Base-by-base conservation (phyloP, 192 early-diverging fungal genomes). In the Rhizophlyctis rosea region DNA sequence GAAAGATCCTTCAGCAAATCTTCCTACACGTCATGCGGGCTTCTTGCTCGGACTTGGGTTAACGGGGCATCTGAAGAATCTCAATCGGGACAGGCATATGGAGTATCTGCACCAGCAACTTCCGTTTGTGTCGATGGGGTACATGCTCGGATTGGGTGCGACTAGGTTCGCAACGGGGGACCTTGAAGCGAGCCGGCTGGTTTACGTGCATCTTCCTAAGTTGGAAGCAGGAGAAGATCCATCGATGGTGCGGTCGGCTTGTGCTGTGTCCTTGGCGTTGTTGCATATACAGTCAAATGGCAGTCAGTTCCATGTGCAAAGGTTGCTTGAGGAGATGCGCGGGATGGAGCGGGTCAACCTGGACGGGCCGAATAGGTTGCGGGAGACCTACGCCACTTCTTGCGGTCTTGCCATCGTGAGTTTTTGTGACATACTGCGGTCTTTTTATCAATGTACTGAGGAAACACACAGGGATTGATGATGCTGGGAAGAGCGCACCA, bases 381-480 rank as follows among this genome's bases (percentile, higher is more conserved):
- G 55, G 25, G 76, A 72, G 49, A 66, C 34, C n/a, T 73, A 69
- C 39, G 34, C 66, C 33, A 55, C 74, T 34, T 64, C 69, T 3
- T 72, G 73, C 65, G 95, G 95, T 1, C 87, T 96, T 65, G 83
- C 90, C 0, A 69, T 97, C 34, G 94, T 93, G 2, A 80, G 94
- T 25, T n/a, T n/a, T n/a, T n/a, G n/a, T n/a, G n/a, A n/a, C n/a
- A n/a, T n/a, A n/a, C n/a, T n/a, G n/a, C n/a, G 16, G 28, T 21
- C 54, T 73, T 44, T n/a, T 75, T n/a, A n/a, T n/a, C n/a, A n/a
- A n/a, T n/a, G n/a, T n/a, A n/a, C n/a, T n/a, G n/a, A n/a, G n/a
- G n/a, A n/a, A n/a, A n/a, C n/a, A n/a, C n/a, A 0, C 54, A 78
- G 49, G 36, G 59, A 27, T 52, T 77, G 21, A 55, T 73, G 34